These are phyloP conservation scores for Hymenoscyphus salicellus DNA, from an alignment of 2,329 filamentous ascomycete genomes.

Conservation along the genomic window DNA sequence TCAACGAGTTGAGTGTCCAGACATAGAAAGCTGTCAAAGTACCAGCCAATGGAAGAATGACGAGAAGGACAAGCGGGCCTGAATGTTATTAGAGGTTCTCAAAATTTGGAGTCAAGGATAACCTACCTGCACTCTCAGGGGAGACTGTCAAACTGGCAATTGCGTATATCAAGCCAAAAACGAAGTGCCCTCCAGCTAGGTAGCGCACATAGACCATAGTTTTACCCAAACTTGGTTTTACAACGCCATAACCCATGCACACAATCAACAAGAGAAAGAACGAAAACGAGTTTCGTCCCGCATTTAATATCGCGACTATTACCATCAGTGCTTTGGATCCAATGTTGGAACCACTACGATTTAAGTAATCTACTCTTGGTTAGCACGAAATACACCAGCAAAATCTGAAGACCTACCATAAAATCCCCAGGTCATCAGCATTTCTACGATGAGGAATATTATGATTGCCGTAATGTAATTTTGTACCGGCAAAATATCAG, in stretches of 20 bases:
- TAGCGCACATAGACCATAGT: conserved; percentile 93
- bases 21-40: conserved; percentile 97
- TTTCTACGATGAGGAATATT: conserved; percentile 89
- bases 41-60: conserved; percentile 86
- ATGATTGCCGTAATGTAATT: conserved; percentile 99
- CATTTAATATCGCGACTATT: conserved; percentile 88
- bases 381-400: conserved; percentile 30
- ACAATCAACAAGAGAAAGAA: conserved; percentile 98
- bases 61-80: conserved; percentile 86
- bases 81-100: conserved; percentile 14
- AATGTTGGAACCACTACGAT: conserved; percentile 79
- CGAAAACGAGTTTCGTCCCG: conserved; percentile 92
- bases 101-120: background rate
- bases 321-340: conserved; percentile 84
- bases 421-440: conserved; percentile 98
- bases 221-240: conserved; percentile 85
- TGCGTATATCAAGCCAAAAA: conserved; percentile 92
- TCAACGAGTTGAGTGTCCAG: conserved; percentile 95
- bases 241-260: conserved; percentile 98
- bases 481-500: conserved; percentile 93
- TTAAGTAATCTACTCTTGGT: conserved; percentile 72
- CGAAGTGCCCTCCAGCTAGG: conserved; percentile 86
- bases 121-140: conserved; percentile 73
- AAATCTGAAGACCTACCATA: conserved; percentile 58
- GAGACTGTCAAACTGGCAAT: conserved; percentile 85